These are phyloP conservation scores for Sugiyamaella lignohabitans DNA, from an alignment of 805 yeast genomes.

Conservation along the genomic window DNA sequence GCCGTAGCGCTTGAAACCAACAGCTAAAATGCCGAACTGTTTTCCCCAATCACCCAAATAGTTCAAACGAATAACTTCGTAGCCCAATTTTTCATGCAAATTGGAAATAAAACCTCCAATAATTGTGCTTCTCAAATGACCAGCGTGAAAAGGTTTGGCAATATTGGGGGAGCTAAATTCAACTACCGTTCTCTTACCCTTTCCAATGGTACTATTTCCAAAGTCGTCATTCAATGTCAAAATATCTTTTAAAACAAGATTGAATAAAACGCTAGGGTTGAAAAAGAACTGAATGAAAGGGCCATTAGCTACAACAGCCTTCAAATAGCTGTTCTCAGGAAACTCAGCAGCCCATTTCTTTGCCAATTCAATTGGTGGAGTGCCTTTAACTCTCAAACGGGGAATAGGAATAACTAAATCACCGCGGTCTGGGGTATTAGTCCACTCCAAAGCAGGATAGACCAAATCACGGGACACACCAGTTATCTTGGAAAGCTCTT, in stretches of 20 bases:
- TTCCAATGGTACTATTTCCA: slow-evolving; percentile 72
- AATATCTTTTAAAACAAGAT: slow-evolving; percentile 63
- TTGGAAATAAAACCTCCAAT: slow-evolving; percentile 94
- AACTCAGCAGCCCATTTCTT: slow-evolving; percentile 71
- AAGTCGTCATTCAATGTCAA: slow-evolving; percentile 52
- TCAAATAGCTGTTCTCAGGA: slow-evolving; percentile 63
- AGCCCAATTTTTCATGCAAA: slow-evolving; percentile 83
- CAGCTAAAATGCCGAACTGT: slow-evolving; percentile 93
- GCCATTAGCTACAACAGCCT: slow-evolving; percentile 74
- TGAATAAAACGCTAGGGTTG: slow-evolving; percentile 56
- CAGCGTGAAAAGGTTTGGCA: slow-evolving; percentile 99
- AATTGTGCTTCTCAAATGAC: slow-evolving; percentile 94
- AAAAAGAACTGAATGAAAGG: slow-evolving; percentile 88
- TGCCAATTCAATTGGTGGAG: slow-evolving; percentile 72
- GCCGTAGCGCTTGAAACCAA: slow-evolving; percentile 86
- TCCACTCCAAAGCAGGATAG: slow-evolving; percentile 82
- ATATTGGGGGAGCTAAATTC: slow-evolving; percentile 98
- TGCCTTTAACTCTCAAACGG: slow-evolving; percentile 75
- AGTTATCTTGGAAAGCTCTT: slow-evolving; percentile 65
- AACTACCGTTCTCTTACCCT: slow-evolving; percentile 61
- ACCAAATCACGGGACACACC: slow-evolving; percentile 65
- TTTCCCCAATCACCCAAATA: slow-evolving; percentile 99
- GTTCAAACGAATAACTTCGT: slow-evolving; percentile 88
- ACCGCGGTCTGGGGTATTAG: slow-evolving; percentile 80
- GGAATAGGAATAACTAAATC: slow-evolving; percentile 91